Base-by-base conservation (phyloP, 768 basidiomycete genomes). In the Serendipita sp. region DNA sequence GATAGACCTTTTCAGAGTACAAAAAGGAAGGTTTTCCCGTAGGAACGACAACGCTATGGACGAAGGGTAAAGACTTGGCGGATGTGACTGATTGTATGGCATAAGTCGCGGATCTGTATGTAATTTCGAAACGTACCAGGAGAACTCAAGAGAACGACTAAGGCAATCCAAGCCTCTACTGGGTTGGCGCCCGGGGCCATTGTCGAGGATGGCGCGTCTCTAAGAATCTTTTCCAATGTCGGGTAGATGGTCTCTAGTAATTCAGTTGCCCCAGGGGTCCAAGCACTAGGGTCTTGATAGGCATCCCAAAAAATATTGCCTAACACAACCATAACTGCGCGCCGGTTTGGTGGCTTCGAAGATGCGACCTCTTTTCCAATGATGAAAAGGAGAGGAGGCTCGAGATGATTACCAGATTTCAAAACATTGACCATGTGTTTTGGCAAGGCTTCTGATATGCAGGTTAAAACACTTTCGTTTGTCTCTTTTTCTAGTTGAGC, bases 1-100 rank as follows among this genome's bases (percentile, higher is more conserved):
- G 82, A 70, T 91, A 92, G 0, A 90, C 84, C 72, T 89, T 92
- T 63, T 95, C 92, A 83, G 83, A 91, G 13, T 94, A 69, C 45
- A 97, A 73, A 75, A 96, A 96, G 1, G 88, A 86, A 0, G 91
- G 88, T 71, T 92, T 96, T 28, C 80, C 75, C 13, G 77, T 75
- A 0, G 83, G 73, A 3, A 60, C 7, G 24, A 60, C 8, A 28
- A 32, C 35, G n/a, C 56, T 37, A n/a, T 60, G 56, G 11, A 60
- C 18, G n/a, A 51, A 51, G 8, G 48, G n/a, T 8, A 32, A n/a
- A 7, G 48, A 51, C n/a, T 51, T 18, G 5, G 48, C 30, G 48
- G 48, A 51, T 73, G 73, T 16, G 73, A 70, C 47, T 38, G 45
- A 28, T 44, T 60, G 63, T 34, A 63, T 66, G 11, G 45, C 44